A percentile compares a stretch with the other conserved stretches of the same genome.
Conservation (phyloP, 179 eudicot genomes). For the Beta macrorhiza region DNA sequence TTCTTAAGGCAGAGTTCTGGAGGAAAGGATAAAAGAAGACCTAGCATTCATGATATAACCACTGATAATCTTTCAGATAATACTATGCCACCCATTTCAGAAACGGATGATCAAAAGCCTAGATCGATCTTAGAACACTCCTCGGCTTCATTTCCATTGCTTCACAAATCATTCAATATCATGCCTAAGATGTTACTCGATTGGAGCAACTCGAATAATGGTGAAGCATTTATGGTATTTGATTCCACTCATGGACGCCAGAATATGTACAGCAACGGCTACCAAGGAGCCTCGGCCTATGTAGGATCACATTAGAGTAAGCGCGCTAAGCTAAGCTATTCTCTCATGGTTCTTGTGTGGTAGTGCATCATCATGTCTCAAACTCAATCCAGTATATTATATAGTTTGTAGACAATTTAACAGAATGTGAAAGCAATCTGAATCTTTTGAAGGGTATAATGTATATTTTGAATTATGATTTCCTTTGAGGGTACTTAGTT, state of each 20-base stretch:
- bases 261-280: slow-evolving; percentile 24
- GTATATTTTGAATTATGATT: slow-evolving; percentile 29
- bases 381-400: slow-evolving; percentile 25
- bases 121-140: slow-evolving; percentile 26
- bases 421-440: slow-evolving; percentile 26
- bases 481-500: slow-evolving; percentile 16
- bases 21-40: slow-evolving; percentile 68
- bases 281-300: slow-evolving; percentile 35
- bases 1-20: slow-evolving; percentile 62
- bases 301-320: slow-evolving; percentile 31
- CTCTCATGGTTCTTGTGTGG: slow-evolving; percentile 25
- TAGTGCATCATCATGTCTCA: slow-evolving; percentile 18
- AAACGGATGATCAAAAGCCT: slow-evolving; percentile 28
- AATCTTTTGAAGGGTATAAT: slow-evolving; percentile 27
- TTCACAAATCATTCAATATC: slow-evolving; percentile 28
- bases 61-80: slow-evolving; percentile 39
- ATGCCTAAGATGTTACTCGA: slow-evolving; percentile 40
- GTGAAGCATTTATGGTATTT: slow-evolving; percentile 44
- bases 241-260: slow-evolving; percentile 32
- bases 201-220: slow-evolving; percentile 32
- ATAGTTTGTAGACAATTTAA: slow-evolving; percentile 27
- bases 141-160: slow-evolving; percentile 21
- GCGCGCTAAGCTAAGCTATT: not conserved
- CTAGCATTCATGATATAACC: slow-evolving; percentile 79
- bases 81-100: slow-evolving; percentile 8